phyloP scores from a whole-genome alignment of 441 rosid species.

The Syzygium syzygioides region DNA sequence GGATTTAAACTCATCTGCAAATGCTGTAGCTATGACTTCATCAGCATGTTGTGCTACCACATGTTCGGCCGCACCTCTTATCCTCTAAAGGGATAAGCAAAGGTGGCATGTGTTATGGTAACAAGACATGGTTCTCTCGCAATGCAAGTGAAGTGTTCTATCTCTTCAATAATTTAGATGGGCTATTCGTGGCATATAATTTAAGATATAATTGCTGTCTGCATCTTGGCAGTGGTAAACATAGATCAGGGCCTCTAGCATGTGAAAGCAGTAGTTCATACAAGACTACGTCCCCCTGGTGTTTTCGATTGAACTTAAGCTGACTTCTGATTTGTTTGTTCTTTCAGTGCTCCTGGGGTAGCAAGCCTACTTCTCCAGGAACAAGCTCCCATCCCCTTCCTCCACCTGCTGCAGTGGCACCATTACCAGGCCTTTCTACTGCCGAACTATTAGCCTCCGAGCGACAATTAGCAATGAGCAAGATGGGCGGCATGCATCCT shows the following conservation, averaged over 20 bases:
- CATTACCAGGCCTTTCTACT: constrained; percentile 60
- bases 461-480: constrained; percentile 68
- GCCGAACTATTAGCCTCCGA: constrained; percentile 70
- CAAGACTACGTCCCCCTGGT: neutral
- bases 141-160: neutral
- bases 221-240: neutral
- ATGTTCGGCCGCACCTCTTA: neutral
- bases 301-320: neutral
- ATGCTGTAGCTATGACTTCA: neutral
- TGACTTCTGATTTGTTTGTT: neutral
- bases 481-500: constrained; percentile 75
- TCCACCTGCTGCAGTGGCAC: constrained; percentile 65
- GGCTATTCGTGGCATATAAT: rapidly evolving
- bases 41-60: neutral
- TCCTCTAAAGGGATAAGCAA: neutral
- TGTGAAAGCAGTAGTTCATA: neutral
- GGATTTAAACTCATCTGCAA: neutral
- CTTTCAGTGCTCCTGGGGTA: constrained; percentile 86
- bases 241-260: neutral
- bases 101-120: neutral
- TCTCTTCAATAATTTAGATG: neutral
- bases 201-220: neutral
- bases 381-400: constrained; percentile 90
- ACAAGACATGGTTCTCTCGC: neutral
- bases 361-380: constrained; percentile 83